phyloP scores from a whole-genome alignment of 2,329 filamentous ascomycete genomes.

The Exophiala bonariae region DNA sequence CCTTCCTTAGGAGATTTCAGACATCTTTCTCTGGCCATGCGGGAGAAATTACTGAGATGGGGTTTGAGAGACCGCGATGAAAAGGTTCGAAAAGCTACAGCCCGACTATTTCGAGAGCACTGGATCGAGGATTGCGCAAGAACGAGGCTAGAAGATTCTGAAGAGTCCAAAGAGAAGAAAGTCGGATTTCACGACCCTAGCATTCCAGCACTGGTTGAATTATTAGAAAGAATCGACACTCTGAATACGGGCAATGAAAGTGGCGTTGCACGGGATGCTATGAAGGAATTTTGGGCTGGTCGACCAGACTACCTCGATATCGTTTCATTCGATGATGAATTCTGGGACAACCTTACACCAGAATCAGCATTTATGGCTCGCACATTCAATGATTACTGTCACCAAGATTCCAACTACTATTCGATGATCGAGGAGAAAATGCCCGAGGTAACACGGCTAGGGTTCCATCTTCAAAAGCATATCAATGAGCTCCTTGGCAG shows the following conservation, averaged over 20 bases:
- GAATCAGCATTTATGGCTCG: conserved; percentile 88
- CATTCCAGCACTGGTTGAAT: conserved; percentile 80
- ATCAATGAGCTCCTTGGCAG: conserved; percentile 53
- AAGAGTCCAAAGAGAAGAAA: conserved; percentile 35
- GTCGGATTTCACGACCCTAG: conserved; percentile 59
- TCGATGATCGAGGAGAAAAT: conserved; percentile 85
- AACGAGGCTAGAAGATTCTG: conserved; percentile 27
- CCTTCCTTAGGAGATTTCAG: conserved; percentile 92
- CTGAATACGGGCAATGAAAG: conserved; percentile 86
- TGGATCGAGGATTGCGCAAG: conserved; percentile 96
- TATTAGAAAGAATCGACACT: conserved; percentile 91
- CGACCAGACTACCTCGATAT: conserved; percentile 61
- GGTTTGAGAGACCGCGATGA: conserved; percentile 92
- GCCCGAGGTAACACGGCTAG: conserved; percentile 88
- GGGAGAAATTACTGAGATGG: conserved; percentile 94
- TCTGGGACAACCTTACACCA: conserved; percentile 56
- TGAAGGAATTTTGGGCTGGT: conserved; percentile 95
- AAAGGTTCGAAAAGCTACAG: conserved; percentile 87
- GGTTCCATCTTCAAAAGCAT: conserved; percentile 81
- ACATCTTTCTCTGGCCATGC: conserved; percentile 86
- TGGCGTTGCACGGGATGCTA: conserved; percentile 88
- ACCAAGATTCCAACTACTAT: conserved; percentile 73
- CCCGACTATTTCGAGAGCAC: conserved; percentile 85
- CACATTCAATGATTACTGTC: conserved; percentile 93
- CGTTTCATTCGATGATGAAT: conserved; percentile 45